These are phyloP conservation scores for Letharia lupina DNA, from an alignment of 495 filamentous ascomycete genomes.

Conservation along the genomic window DNA sequence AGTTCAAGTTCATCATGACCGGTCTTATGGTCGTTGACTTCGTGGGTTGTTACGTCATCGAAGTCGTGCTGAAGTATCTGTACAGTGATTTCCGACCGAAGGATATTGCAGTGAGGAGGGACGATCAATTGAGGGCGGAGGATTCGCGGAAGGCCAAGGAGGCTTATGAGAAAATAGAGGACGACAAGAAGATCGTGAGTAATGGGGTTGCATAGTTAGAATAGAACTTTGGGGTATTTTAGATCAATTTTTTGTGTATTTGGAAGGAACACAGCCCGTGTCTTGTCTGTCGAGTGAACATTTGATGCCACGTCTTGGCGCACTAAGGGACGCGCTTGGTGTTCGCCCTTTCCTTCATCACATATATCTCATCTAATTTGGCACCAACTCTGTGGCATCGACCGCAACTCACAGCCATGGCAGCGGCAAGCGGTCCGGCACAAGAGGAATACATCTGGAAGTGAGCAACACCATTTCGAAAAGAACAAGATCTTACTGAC, in stretches of 20 bases:
- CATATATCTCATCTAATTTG: background rate
- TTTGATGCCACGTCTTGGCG: slow-evolving; percentile 1
- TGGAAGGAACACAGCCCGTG: background rate
- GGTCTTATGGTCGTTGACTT: slow-evolving; percentile 83
- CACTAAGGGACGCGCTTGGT: background rate
- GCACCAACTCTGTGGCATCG: background rate
- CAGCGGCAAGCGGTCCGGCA: background rate
- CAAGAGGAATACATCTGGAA: background rate
- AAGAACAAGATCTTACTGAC: background rate
- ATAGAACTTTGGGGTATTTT: slow-evolving; percentile 2
- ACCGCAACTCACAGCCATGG: background rate
- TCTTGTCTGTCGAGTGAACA: background rate
- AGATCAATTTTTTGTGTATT: background rate
- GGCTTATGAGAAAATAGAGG: slow-evolving; percentile 43
- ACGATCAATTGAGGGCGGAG: slow-evolving; percentile 82
- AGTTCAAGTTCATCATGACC: slow-evolving; percentile 86
- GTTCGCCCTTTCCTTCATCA: background rate
- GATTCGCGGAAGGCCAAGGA: slow-evolving; percentile 56
- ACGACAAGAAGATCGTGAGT: slow-evolving; percentile 34
- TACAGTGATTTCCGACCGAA: slow-evolving; percentile 93
- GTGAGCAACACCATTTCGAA: background rate
- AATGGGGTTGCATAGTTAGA: slow-evolving; percentile 16
- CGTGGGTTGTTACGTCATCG: slow-evolving; percentile 77
- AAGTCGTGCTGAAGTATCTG: slow-evolving; percentile 72
- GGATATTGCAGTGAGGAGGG: slow-evolving; percentile 80